Conservation (phyloP, 2,329 filamentous ascomycete species). For the Fusarium sp. region DNA sequence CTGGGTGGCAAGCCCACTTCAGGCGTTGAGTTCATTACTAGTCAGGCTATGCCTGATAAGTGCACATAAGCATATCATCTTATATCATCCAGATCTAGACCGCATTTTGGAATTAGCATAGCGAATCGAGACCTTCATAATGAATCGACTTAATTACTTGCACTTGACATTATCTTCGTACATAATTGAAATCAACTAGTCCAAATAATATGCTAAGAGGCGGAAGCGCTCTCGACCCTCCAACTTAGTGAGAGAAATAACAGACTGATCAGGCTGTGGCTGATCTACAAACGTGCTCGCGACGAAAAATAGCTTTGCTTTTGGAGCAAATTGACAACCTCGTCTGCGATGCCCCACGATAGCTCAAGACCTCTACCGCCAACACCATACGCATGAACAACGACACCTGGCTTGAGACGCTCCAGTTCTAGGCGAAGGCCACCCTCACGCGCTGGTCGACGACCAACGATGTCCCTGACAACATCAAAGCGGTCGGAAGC, state of each 20-base stretch:
- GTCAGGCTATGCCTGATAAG: not conserved
- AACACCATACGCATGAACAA: not conserved
- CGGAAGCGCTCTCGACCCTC: too few species aligned
- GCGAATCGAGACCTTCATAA: not conserved
- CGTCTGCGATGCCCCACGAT: not conserved
- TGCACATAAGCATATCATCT: not conserved
- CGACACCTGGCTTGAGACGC: not conserved
- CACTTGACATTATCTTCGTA: not conserved
- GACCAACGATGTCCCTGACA: constrained; percentile 1
- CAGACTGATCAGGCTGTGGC: rapidly evolving
- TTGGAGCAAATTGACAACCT: not conserved
- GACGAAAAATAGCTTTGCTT: not conserved
- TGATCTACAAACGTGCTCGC: not conserved
- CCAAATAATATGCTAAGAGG: too few species aligned
- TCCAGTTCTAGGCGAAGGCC: not conserved
- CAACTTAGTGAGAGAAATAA: too few species aligned
- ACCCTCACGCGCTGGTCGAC: not conserved
- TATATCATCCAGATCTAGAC: not conserved
- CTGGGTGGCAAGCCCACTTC: not conserved
- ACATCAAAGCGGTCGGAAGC: not conserved
- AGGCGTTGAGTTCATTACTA: not conserved
- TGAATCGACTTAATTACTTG: too few species aligned
- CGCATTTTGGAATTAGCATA: not conserved
- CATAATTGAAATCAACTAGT: too few species aligned
- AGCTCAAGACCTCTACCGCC: constrained; percentile 2